Evolutionary conservation across 2,329 filamentous ascomycete genomes (phyloP).

Genomic region (Cordyceps militaris): DNA sequence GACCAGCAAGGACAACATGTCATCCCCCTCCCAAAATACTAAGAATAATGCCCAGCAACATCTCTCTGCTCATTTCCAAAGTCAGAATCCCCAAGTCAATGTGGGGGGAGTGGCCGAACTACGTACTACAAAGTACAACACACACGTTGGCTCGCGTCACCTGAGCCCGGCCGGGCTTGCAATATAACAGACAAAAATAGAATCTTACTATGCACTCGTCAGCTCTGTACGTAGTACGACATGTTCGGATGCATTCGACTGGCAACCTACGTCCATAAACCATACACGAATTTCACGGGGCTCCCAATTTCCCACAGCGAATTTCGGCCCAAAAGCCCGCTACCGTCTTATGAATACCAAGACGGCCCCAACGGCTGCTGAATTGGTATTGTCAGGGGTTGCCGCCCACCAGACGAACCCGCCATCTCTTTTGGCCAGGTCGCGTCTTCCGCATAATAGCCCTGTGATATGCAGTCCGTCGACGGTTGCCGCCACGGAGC

Average conservation of each 20-base stretch:
- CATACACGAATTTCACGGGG: neutral
- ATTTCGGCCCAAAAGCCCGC: neutral
- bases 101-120: neutral
- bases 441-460: neutral
- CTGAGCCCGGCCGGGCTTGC: neutral
- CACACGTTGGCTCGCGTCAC: neutral
- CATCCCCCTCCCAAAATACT: neutral
- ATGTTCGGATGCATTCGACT: neutral
- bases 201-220: neutral
- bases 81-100: neutral
- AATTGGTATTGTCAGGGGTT: neutral
- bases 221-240: neutral
- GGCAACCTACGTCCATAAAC: neutral
- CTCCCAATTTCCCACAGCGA: neutral
- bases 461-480: neutral
- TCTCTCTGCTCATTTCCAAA: conserved; percentile 1
- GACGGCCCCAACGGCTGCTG: neutral
- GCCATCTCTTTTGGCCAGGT: neutral
- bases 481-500: neutral
- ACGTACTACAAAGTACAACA: neutral
- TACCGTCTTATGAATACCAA: neutral
- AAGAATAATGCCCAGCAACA: neutral
- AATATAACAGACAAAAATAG: conserved; percentile 1
- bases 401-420: neutral
- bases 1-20: neutral